Base-by-base conservation (phyloP, 495 filamentous ascomycete genomes). In the Aspergillus egyptiacus region DNA sequence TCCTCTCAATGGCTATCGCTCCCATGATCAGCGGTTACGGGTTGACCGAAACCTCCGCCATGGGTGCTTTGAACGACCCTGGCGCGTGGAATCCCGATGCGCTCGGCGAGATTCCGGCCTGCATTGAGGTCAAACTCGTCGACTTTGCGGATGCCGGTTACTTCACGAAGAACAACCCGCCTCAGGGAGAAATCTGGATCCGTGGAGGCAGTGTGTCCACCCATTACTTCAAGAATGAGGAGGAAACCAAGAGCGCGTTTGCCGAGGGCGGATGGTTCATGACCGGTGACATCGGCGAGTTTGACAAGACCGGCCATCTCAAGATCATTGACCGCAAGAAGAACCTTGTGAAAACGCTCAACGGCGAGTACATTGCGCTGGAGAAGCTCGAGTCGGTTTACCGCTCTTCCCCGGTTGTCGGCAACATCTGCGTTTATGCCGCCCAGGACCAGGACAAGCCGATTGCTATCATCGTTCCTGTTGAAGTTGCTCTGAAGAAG, bases 331-430 rank as follows among this genome's bases (percentile, higher is more conserved):
- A 96, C 68, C 87, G 90, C 59, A 96, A 95, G 86, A 96, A 96
- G 84, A 96, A 96, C 66, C 68, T 96, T 53, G 85, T 95, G 65
- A 96, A 96, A 83, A 98, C 90, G 2, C 75, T 86, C 47, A 89
- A 91, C 62, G 93, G 93, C 60, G 93, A 98, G 73, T 98, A 98
- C 69, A 96, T 98, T 63, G 93, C 93, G 25, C 78, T 98, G 15
- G 93, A 98, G 82, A 98, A 98, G 79, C 87, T 98, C 43, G 93
- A 98, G 72, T 91, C 89, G 3, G 75, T 95, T 52, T 98, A 98
- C 71, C 87, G 93, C 47, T 83, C 90, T 25, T 78, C 82, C 5
- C 76, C 85, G 6, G 79, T 96, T 2, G 90, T 96, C 18, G 85
- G 77, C 59, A 98, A 98, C 69, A 96, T 98, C 66, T 96, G 93